phyloP scores from a whole-genome alignment of 768 basidiomycete genomes.

The Agaricus subrufescens region DNA sequence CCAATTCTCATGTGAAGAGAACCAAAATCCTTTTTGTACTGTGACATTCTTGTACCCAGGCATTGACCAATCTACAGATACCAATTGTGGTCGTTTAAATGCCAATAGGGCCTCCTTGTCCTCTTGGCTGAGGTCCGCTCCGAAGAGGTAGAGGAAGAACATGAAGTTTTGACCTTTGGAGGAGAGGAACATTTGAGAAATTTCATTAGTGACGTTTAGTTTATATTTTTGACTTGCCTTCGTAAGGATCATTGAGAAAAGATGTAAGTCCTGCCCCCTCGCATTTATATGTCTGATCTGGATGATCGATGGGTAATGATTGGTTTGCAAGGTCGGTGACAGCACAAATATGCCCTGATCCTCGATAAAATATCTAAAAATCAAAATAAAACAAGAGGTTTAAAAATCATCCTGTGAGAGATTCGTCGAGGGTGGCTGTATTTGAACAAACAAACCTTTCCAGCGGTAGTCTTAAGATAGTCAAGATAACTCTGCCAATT shows the following conservation, averaged over 20 bases:
- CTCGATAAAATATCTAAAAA: slow-evolving; percentile 19
- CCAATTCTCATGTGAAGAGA: slow-evolving; percentile 21
- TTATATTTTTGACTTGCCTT: slow-evolving; percentile 10
- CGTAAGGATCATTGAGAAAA: slow-evolving; percentile 19
- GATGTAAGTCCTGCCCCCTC: slow-evolving; percentile 16
- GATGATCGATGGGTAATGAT: slow-evolving; percentile 15
- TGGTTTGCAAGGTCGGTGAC: slow-evolving; percentile 18
- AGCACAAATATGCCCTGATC: slow-evolving; percentile 18
- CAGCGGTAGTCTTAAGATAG: slow-evolving; percentile 16
- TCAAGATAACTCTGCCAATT: slow-evolving; percentile 17
- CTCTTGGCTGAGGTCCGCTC: slow-evolving; percentile 7
- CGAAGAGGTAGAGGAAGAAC: slow-evolving; percentile 19
- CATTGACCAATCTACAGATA: slow-evolving; percentile 15
- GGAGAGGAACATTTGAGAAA: no score
- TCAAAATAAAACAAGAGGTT: no score
- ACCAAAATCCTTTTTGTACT: slow-evolving; percentile 23
- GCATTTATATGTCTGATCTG: slow-evolving; percentile 18
- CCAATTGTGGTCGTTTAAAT: slow-evolving; percentile 18
- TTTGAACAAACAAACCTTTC: background rate
- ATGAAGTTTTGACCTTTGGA: slow-evolving; percentile 16
- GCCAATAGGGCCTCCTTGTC: slow-evolving; percentile 15
- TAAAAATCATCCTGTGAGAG: background rate
- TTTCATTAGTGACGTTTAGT: no score
- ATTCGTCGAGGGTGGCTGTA: background rate
- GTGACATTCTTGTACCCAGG: slow-evolving; percentile 13